Evolutionary conservation across 2,329 filamentous ascomycete species (phyloP).

Genomic region (Coniochaeta sp.): DNA sequence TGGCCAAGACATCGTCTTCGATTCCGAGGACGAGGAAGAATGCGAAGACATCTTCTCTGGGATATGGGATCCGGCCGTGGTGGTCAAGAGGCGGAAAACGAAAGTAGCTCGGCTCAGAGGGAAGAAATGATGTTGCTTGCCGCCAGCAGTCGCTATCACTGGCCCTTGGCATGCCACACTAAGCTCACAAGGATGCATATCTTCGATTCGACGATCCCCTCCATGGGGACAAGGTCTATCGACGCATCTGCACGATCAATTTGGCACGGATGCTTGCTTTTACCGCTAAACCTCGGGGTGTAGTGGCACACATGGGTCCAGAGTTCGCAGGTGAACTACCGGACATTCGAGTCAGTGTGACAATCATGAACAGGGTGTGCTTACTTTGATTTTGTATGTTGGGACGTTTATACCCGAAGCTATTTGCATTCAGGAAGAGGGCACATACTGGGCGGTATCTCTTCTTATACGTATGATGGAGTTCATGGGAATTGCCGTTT

Average conservation of each 20-base stretch:
- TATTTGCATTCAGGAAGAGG: not conserved
- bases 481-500: too few species aligned
- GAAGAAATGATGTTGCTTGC: not conserved
- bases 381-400: too few species aligned
- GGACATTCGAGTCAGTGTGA: too few species aligned
- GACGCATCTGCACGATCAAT: too few species aligned
- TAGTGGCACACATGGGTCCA: too few species aligned
- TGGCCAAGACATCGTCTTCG: conserved; percentile 34
- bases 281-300: too few species aligned
- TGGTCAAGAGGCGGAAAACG: conserved; percentile 35
- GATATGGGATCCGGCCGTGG: conserved; percentile 48
- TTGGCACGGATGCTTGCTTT: too few species aligned
- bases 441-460: not conserved
- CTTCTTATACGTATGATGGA: not conserved
- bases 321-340: too few species aligned
- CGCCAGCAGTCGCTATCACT: not conserved
- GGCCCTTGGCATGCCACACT: not conserved
- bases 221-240: not conserved
- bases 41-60: conserved; percentile 60
- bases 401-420: not conserved
- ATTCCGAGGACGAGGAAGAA: conserved; percentile 59
- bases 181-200: not conserved
- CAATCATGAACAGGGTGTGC: too few species aligned
- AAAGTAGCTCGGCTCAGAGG: conserved; percentile 18
- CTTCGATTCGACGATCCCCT: not conserved